Evolutionary conservation across 441 rosid genomes (phyloP), one percentile per base, ranked within the genome.

Genomic region (Oxalis stricta): DNA sequence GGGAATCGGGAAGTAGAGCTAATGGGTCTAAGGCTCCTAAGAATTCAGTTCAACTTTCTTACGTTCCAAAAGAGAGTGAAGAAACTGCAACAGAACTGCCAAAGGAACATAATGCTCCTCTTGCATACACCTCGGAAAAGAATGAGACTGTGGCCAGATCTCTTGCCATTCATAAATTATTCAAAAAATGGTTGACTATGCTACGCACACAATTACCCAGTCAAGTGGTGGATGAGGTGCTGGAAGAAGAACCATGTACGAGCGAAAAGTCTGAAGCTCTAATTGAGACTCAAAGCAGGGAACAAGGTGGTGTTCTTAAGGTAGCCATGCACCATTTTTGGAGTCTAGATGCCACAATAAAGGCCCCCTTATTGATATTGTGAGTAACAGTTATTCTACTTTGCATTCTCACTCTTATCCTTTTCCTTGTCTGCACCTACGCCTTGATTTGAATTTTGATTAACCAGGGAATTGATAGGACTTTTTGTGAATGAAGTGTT

Each of bases 141-240:
- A 72, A 73, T 22, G 81, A 73, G 41, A 61, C 69, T 12, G 38
- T 73, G 41, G 50, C 65, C 37, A 80, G 75, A 28, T 82, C 85
- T 8, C 85, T 82, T 38, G 84, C 84, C 62, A 79, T 89, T 39
- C 81, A 70, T 33, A 82, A 66, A 48, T 65, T 84, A 52, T 84
- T 89, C 63, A 76, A 72, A 68, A 82, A 80, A 61, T 89, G 97
- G 97, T 58, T 84, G 59, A 68, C 66, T 50, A 38, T 79, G 59
- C 39, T 84, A 71, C 56, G 70, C 45, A 67, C 82, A 19, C 80
- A 70, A 5, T 56, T 86, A 42, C 75, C 71, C 15, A 46, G 44
- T 63, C 77, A 70, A 59, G 80, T 57, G 39, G 61, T 51, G 36
- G 73, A 76, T 54, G 77, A 63, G 45, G 50, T 72, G 51, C 17